phyloP scores from a whole-genome alignment of 306 rosid species.

The Castanospermum australe region DNA sequence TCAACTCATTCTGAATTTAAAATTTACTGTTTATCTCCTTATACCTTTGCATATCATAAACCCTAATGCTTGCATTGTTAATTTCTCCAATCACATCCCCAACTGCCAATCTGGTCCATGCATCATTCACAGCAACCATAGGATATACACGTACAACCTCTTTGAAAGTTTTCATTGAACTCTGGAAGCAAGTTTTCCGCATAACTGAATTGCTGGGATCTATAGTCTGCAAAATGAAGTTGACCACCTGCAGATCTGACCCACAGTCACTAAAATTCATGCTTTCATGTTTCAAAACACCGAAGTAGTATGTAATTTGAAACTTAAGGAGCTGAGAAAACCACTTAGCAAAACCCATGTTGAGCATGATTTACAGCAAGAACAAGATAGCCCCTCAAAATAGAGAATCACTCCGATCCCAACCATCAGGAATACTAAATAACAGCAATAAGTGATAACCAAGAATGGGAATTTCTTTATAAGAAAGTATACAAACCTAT shows the following conservation, averaged over 20 bases:
- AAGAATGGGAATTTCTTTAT: not conserved
- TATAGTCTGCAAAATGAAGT: conserved; percentile 84
- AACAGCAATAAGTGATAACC: conserved; percentile 8
- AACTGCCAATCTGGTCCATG: conserved; percentile 92
- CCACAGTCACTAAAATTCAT: conserved; percentile 50
- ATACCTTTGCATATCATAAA: conserved; percentile 96
- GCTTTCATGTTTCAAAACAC: conserved; percentile 30
- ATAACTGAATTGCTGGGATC: conserved; percentile 96
- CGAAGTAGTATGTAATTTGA: conserved; percentile 19
- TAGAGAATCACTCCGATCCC: conserved; percentile 21
- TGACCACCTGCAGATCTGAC: conserved; percentile 79
- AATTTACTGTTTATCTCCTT: not conserved
- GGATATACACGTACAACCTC: conserved; percentile 87
- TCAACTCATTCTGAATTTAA: conserved; percentile 14
- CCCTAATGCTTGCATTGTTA: conserved; percentile 66
- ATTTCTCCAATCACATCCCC: conserved; percentile 90
- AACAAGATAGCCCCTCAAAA: conserved; percentile 16
- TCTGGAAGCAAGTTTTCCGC: conserved; percentile 88
- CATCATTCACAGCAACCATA: conserved; percentile 84
- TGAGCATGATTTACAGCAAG: conserved; percentile 2
- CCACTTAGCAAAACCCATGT: not conserved
- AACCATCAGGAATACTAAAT: conserved; percentile 24
- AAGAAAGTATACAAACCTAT: conserved; percentile 4
- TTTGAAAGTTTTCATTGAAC: conserved; percentile 82
- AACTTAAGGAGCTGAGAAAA: conserved; percentile 8